A percentile compares a stretch with the other conserved stretches of the same genome.
These are phyloP conservation scores for Eimeria brunetti DNA, from an alignment of 169 alveolate genomes.

Conservation along the genomic window DNA sequence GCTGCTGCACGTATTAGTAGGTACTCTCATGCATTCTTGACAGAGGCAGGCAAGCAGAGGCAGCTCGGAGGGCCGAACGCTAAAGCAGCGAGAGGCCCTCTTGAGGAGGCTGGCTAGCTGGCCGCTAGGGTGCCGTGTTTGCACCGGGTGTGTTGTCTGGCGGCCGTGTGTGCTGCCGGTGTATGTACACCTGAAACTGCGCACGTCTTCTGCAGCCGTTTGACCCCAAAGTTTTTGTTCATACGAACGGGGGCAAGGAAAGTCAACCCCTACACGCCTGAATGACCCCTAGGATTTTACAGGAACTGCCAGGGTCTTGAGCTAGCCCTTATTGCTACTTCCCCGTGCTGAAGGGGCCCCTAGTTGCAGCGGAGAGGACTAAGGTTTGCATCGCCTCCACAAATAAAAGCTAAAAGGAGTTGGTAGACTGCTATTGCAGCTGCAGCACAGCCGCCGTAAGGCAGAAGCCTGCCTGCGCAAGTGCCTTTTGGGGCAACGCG, in stretches of 20 bases:
- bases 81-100: not conserved
- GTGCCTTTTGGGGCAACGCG: conserved; percentile 11
- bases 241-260: not conserved
- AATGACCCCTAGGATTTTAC: not conserved
- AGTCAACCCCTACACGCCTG: not conserved
- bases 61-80: conserved; percentile 6
- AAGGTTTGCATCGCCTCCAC: not conserved
- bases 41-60: conserved; percentile 9
- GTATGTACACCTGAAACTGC: conserved; percentile 7
- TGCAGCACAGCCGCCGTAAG: not conserved
- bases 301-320: not conserved
- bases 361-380: not conserved
- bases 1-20: conserved; percentile 26
- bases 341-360: not conserved
- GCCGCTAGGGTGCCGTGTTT: conserved; percentile 13
- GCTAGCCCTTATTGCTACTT: not conserved
- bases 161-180: not conserved
- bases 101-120: not conserved
- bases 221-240: conserved; percentile 29
- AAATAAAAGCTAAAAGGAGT: not conserved
- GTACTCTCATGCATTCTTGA: not conserved
- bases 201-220: conserved; percentile 30
- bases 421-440: not conserved
- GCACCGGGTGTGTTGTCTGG: not conserved
- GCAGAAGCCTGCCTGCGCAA: not conserved